Evolutionary conservation across 2,329 filamentous ascomycete genomes (phyloP), one percentile per base, ranked within the genome.

Genomic region (Aspergillus melleus): DNA sequence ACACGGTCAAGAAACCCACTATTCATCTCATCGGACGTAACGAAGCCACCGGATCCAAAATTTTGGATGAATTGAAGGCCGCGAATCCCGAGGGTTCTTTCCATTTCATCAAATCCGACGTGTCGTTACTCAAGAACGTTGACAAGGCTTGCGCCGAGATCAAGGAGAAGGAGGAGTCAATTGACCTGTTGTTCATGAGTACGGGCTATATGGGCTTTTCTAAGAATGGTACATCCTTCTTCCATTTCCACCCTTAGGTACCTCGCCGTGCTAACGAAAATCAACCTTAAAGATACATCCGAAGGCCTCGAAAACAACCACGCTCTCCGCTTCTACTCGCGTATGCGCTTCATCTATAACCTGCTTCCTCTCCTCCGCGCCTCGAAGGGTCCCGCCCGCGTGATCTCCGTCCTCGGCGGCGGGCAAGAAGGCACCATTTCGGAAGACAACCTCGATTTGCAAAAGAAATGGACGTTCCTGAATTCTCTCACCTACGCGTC

Each of bases 101-200:
- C 39, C n/a, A 60, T 6, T 65, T 63, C 47, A 58, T 63, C 24
- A 54, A 64, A 19, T 58, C 59, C 8, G 63, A 65, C 20, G 71
- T 81, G 3, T 76, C 77, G 30, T 71, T 84, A 42, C 65, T 85
- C n/a, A 69, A 67, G 16, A 78, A 76, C 24, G 81, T 84, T 2
- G 82, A 85, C 63, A 70, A 76, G 6, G 76, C 80, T 2, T 85
- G 82, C 68, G 71, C 74, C 6, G 77, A 84, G 54, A 83, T 88
- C 58, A 74, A 73, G 60, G 66, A 70, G 30, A 81, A 79, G 61
- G 84, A 87, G 66, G 70, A 73, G 42, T 76, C 77, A 26, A 77
- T 88, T 60, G 85, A 87, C 67, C 68, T 86, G 3, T 70, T 87
- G 0, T 83, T 86, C 65, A 76, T 86, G 55, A 83, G 78, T 1